Conservation (phyloP, 495 filamentous ascomycete species). For the Talaromyces borbonicus region DNA sequence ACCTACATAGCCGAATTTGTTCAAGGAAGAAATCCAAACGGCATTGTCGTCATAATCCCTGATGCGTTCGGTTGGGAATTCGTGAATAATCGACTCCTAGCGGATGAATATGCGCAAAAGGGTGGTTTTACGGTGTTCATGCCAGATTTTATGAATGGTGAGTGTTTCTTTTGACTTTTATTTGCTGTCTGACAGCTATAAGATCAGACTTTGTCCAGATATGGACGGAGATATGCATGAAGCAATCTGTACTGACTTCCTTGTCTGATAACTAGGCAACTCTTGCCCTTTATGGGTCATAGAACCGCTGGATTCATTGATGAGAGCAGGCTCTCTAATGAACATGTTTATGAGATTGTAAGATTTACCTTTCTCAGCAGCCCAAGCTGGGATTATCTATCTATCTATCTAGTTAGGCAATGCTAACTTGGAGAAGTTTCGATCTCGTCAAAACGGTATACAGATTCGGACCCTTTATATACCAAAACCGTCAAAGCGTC, state of each 20-base stretch:
- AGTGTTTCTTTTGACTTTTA: slow-evolving; percentile 8
- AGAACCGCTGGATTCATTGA: neutral
- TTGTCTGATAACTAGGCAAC: neutral
- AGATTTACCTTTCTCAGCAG: too few species aligned
- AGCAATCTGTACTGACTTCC: neutral
- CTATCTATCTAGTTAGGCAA: neutral
- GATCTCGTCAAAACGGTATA: slow-evolving; percentile 10
- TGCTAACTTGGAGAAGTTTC: slow-evolving; percentile 10
- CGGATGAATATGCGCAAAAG: slow-evolving; percentile 42
- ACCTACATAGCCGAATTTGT: slow-evolving; percentile 38
- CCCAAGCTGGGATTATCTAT: too few species aligned
- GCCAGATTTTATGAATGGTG: slow-evolving; percentile 53
- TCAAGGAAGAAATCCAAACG: slow-evolving; percentile 23
- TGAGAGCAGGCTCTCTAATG: neutral
- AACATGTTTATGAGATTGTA: neutral
- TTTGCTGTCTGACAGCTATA: neutral
- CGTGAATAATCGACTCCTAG: slow-evolving; percentile 41
- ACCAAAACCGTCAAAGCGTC: slow-evolving; percentile 21
- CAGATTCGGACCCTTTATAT: slow-evolving; percentile 25
- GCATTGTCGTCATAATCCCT: slow-evolving; percentile 43
- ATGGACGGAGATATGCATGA: neutral
- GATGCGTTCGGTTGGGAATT: slow-evolving; percentile 52
- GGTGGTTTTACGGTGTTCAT: slow-evolving; percentile 41
- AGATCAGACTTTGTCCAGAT: neutral
- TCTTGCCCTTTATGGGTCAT: neutral